A percentile compares a stretch with the other conserved stretches of the same genome.
Conservation (phyloP, 2,329 filamentous ascomycete species). For the Hysterium pulicare region DNA sequence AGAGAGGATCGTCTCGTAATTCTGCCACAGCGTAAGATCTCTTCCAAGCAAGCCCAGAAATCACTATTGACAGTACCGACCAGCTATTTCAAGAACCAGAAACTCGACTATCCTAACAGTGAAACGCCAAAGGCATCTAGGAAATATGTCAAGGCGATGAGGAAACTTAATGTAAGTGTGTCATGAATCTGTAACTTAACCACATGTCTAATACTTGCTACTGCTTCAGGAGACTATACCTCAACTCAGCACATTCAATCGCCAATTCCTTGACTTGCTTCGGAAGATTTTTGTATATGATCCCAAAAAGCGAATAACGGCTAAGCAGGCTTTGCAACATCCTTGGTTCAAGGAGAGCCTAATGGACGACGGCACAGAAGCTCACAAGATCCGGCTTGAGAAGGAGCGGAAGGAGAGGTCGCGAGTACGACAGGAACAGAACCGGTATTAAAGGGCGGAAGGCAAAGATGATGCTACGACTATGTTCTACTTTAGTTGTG, state of each 20-base stretch:
- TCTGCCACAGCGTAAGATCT: conserved; percentile 54
- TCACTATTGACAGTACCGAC: conserved; percentile 31
- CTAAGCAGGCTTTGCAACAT: conserved; percentile 63
- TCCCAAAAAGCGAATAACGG: conserved; percentile 61
- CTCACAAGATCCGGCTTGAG: conserved; percentile 54
- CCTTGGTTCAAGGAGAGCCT: conserved; percentile 64
- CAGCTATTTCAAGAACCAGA: conserved; percentile 55
- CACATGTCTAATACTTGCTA: conserved; percentile 2
- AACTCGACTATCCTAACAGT: conserved; percentile 60
- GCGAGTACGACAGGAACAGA: conserved; percentile 8
- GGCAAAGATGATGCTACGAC: conserved; percentile 2
- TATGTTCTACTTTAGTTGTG: conserved; percentile 2
- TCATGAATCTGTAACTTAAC: conserved; percentile 19
- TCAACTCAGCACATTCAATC: conserved; percentile 57
- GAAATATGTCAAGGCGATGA: conserved; percentile 69
- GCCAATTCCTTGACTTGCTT: conserved; percentile 60
- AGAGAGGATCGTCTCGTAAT: conserved; percentile 48
- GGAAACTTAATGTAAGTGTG: conserved; percentile 53
- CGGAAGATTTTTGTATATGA: conserved; percentile 65
- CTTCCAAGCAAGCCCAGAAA: conserved; percentile 10
- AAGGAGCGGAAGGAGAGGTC: conserved; percentile 33
- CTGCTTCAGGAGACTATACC: conserved; percentile 60
- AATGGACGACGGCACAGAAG: conserved; percentile 65
- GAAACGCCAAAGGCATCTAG: conserved; percentile 62
- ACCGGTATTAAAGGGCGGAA: conserved; percentile 1